These are phyloP conservation scores for Ceratobasidium sp. DNA, from an alignment of 1,284 basidiomycete genomes.

Conservation along the genomic window DNA sequence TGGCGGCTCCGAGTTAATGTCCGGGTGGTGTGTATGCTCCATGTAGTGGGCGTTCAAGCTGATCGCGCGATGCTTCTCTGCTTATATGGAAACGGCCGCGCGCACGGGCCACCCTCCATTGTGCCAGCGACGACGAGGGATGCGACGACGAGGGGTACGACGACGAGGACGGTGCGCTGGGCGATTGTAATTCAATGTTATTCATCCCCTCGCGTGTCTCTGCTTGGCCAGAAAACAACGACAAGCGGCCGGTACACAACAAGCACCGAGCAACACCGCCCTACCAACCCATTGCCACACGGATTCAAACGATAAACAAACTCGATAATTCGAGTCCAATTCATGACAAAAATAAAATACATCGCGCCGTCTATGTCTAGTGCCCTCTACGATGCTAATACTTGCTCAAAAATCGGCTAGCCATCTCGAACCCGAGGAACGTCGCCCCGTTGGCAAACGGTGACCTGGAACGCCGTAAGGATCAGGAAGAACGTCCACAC, in stretches of 20 bases:
- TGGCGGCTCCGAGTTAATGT: constrained; percentile 28
- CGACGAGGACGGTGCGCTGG: background rate
- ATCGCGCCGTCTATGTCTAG: background rate
- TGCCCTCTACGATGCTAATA: background rate
- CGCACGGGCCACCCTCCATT: constrained; percentile 27
- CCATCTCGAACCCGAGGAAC: constrained; percentile 91
- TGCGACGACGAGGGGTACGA: background rate
- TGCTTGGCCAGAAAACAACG: constrained; percentile 30
- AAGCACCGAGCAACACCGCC: constrained; percentile 33
- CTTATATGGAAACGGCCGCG: constrained; percentile 26
- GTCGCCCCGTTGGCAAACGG: constrained; percentile 93
- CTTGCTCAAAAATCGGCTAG: constrained; percentile 57
- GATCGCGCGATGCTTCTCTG: constrained; percentile 26
- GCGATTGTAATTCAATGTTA: constrained; percentile 1
- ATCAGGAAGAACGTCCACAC: constrained; percentile 24
- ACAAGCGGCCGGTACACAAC: constrained; percentile 34
- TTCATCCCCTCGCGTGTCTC: constrained; percentile 11
- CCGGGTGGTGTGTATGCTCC: constrained; percentile 23
- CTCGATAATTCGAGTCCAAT: background rate
- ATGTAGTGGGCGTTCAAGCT: constrained; percentile 4
- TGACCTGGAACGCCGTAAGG: constrained; percentile 58
- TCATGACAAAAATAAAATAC: constrained; percentile 14
- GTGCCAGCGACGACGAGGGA: background rate
- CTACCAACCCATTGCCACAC: constrained; percentile 29
- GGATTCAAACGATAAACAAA: background rate